Conservation (phyloP, 2,329 filamentous ascomycete genomes). For the Geosmithia flava region DNA sequence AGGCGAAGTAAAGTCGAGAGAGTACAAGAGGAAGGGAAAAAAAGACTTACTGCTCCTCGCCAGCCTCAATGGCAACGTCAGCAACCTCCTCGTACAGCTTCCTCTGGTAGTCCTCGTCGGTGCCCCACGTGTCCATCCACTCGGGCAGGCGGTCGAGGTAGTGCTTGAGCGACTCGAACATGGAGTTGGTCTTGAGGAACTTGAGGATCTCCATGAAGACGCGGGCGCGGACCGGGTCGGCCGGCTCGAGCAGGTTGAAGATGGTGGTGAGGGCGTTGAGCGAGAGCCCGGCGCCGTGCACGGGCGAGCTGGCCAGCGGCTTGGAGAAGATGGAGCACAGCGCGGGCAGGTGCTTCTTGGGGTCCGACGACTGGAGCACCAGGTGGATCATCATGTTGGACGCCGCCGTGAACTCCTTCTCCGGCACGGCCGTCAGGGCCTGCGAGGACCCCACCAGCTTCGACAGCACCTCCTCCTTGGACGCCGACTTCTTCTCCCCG, state of each 20-base stretch:
- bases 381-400: conserved; percentile 97
- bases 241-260: conserved; percentile 79
- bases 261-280: conserved; percentile 87
- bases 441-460: conserved; percentile 74
- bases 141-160: conserved; percentile 72
- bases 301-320: conserved; percentile 74
- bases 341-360: conserved; percentile 73
- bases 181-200: conserved; percentile 61
- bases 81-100: conserved; percentile 75
- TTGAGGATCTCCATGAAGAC: conserved; percentile 82
- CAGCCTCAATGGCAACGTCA: conserved; percentile 66
- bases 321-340: conserved; percentile 84
- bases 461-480: conserved; percentile 76
- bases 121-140: conserved; percentile 77
- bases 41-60: conserved; percentile 57
- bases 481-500: conserved; percentile 41
- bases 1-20: too few relatives aligned
- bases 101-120: conserved; percentile 70
- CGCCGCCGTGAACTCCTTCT: conserved; percentile 92
- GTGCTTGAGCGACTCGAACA: conserved; percentile 74
- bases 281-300: conserved; percentile 74
- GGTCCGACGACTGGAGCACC: conserved; percentile 72
- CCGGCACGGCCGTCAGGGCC: conserved; percentile 71
- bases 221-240: conserved; percentile 73
- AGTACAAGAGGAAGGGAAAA: too few relatives aligned